A percentile compares a stretch with the other conserved stretches of the same genome.
Conservation (phyloP, 208 protist genomes). For the Histomonas meleagridis region DNA sequence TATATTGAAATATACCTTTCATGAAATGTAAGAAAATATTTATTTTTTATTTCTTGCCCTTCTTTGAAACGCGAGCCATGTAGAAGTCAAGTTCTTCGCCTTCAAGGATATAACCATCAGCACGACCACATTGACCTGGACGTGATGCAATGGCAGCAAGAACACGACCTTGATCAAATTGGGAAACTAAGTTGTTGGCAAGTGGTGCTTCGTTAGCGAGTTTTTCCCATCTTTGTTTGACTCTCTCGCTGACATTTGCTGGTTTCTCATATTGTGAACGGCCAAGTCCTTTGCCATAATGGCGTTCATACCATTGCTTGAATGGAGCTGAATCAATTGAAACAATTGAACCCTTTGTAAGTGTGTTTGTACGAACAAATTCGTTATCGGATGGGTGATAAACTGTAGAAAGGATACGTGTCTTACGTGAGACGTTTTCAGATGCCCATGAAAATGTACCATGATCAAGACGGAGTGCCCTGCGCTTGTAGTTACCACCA, state of each 20-base stretch:
- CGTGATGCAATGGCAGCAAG: background rate
- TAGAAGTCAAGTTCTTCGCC: constrained; percentile 35
- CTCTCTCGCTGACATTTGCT: background rate
- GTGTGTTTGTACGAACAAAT: constrained; percentile 34
- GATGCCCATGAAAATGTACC: constrained; percentile 30
- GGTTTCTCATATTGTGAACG: background rate
- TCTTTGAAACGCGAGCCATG: background rate
- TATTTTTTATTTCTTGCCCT: too few species aligned
- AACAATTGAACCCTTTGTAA: background rate
- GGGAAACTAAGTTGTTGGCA: background rate
- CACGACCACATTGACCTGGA: constrained; percentile 25
- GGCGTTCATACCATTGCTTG: constrained; percentile 27
- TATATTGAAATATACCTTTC: too few species aligned
- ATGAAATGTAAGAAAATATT: too few species aligned
- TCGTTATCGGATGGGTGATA: constrained; percentile 35
- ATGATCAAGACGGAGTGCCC: background rate
- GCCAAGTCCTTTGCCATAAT: background rate
- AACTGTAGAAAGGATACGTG: constrained; percentile 1
- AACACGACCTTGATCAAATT: constrained; percentile 13
- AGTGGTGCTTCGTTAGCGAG: background rate
- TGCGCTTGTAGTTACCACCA: constrained; percentile 28
- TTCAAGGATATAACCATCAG: constrained; percentile 37
- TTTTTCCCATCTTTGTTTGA: background rate
- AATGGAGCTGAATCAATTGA: constrained; percentile 25
- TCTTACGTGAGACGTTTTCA: background rate